Base-by-base conservation (phyloP, 495 filamentous ascomycete genomes). In the Aspergillus conjunctus region DNA sequence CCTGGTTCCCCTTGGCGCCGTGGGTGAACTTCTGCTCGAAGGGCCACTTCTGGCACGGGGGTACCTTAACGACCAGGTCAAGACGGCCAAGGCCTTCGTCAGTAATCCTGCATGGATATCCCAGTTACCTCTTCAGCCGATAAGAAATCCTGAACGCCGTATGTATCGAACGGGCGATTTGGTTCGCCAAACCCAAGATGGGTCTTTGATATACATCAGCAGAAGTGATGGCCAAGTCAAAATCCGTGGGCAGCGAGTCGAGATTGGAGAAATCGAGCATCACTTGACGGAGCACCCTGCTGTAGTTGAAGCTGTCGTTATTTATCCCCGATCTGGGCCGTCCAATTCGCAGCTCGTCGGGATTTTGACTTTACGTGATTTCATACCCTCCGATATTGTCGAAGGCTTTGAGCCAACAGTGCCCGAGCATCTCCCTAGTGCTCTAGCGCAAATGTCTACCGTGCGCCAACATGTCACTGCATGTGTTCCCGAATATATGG, bases 131-230 rank as follows among this genome's bases (percentile, higher is more conserved):
- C 6, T 15, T 17, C 1, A 10, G 39, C 11, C 8, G 0, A 8
- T 4, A 9, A 4, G 37, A 43, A 21, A 51, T 5, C 5, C 5
- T 2, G 48, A 59, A 0, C 57, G 59, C 2, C 59, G 59, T n/a
- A 58, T 87, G n/a, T 88, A 88, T 60, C 83, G 81, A 63, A 85
- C 83, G 1, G 83, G 84, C 5, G 84, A 87, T 67, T 66, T 85
- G 0, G 83, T 85, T 0, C 70, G 70, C 15, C 83, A 85, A 45
- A 49, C 44, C 3, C 50, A 54, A 26, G 76, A 80, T 31, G 79
- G 81, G 7, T 71, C 71, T 1, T 66, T 86, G 18, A 60, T 74
- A 20, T 85, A 83, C 66, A 71, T 85, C 3, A 80, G 81, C 6
- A 74, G 84, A 14, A 78, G 79, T 46, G 84, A 87, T 56, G 77